Evolutionary conservation across 2,329 filamentous ascomycete species (phyloP), one percentile per base, ranked within the genome.

Genomic region (Thermoascus crustaceus): DNA sequence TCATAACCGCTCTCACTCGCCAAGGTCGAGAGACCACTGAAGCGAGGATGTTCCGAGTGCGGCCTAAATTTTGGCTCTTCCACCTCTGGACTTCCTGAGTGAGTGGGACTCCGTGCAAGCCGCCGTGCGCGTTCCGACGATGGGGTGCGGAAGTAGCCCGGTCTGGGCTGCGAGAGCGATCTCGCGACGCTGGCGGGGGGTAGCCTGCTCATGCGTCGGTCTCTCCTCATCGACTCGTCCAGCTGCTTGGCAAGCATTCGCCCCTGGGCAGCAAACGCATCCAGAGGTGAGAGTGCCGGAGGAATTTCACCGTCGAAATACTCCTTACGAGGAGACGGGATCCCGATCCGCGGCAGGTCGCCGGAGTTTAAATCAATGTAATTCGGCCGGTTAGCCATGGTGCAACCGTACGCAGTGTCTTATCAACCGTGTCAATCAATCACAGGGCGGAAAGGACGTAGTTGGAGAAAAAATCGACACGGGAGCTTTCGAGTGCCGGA

Each of bases 241-340:
- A 98, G 76, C 61, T 94, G 83, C 63, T 78, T 84, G 24, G 87
- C 87, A 34, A 98, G 74, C 49, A 93, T 67, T 39, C 89, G 81
- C 50, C 88, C 93, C 56, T 96, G 89, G 43, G 89, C 73, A 14
- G 89, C 89, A 57, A 98, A 93, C 31, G 89, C 89, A 71, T 98
- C 91, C 45, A 98, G 75, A 7, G 91, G 91, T 5, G 91, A 96
- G 38, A 96, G 72, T 34, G 91, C 84, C 4, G 91, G 91, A 13
- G 91, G 89, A 1, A 61, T 44, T 44, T 89, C 84, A 42, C 85
- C 85, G 38, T 82, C 82, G 38, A 84, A 72, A 59, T 87, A 82
- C 43, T 63, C 58, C 40, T 86, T 67, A 42, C 82, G 79, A 26
- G 83, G 82, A n/a, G 83, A 87, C 44, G 72, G 70, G 21, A 80